These are phyloP conservation scores for Sideroxylon spinosum DNA, from an alignment of 179 eudicot species.

Conservation along the genomic window DNA sequence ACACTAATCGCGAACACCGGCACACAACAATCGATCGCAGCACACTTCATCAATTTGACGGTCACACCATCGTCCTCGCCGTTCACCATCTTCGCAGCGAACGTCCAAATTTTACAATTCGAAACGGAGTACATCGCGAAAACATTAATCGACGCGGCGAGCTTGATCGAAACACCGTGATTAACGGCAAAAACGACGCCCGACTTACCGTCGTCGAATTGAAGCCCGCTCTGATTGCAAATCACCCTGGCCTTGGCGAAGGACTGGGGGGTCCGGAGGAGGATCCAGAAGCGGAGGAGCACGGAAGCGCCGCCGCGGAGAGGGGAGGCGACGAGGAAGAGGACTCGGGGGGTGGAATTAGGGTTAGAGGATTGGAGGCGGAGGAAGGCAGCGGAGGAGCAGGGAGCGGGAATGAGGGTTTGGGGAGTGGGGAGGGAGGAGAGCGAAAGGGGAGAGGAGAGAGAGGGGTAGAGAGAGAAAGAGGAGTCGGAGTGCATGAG, in stretches of 20 bases:
- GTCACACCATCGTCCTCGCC: slow-evolving; percentile 31
- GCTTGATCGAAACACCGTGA: slow-evolving; percentile 59
- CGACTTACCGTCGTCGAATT: slow-evolving; percentile 35
- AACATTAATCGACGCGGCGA: slow-evolving; percentile 55
- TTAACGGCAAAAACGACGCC: slow-evolving; percentile 55
- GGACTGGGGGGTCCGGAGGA: slow-evolving; percentile 5
- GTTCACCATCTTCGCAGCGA: slow-evolving; percentile 44
- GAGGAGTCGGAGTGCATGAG: slow-evolving; percentile 64
- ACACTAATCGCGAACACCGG: slow-evolving; percentile 52
- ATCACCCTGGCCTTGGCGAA: slow-evolving; percentile 35
- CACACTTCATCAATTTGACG: slow-evolving; percentile 77
- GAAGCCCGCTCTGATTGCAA: slow-evolving; percentile 52
- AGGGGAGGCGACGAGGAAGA: slow-evolving; percentile 57
- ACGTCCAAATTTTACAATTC: slow-evolving; percentile 51
- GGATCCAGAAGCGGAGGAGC: slow-evolving; percentile 53
- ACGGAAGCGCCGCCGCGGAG: slow-evolving; percentile 43
- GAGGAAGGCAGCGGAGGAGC: slow-evolving; percentile 63
- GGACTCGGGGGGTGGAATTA: slow-evolving; percentile 19
- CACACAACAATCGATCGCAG: slow-evolving; percentile 59
- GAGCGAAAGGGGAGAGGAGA: slow-evolving; percentile 37
- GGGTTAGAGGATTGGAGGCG: slow-evolving; percentile 35
- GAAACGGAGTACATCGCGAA: slow-evolving; percentile 69
- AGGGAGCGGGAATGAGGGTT: slow-evolving; percentile 42
- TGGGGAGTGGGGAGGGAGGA: slow-evolving; percentile 36
- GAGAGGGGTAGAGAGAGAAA: slow-evolving; percentile 57